Evolutionary conservation across 1,284 basidiomycete genomes (phyloP), one percentile per base, ranked within the genome.

Genomic region (Austroboletus novae-zelandiae): DNA sequence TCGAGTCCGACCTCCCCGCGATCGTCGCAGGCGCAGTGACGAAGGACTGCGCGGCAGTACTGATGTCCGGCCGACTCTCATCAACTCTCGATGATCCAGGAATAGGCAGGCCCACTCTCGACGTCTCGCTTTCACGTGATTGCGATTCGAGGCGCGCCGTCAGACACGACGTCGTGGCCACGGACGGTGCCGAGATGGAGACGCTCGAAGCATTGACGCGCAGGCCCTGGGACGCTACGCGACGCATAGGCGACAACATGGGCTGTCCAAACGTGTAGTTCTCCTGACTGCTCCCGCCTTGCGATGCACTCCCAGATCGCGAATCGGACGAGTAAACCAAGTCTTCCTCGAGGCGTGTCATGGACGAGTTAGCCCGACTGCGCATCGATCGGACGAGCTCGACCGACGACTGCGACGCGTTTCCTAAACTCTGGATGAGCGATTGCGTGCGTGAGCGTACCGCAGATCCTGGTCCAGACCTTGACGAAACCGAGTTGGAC

Each of bases 261-360:
- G 79, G 84, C 46, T 79, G 75, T 9, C 85, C 86, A 64, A 88
- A 88, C 8, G 86, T 88, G 61, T 87, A 75, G 62, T 86, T 86
- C 60, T 86, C 84, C 1, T 72, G 73, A 45, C 74, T 77, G 62
- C 75, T 81, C 17, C 77, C 80, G 23, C 74, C 77, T 53, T 73
- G 70, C 15, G n/a, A n/a, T n/a, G n/a, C n/a, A n/a, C n/a, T n/a
- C n/a, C n/a, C n/a, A n/a, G 80, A 81, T 58, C 75, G 79, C 6
- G 65, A 61, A 65, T 72, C 64, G 14, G 74, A 72, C 52, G 67
- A 61, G 52, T 72, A 74, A 30, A 69, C 57, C 60, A 71, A 59
- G 48, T 79, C 79, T 51, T 81, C 80, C 56, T 80, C 77, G 29
- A 86, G 70, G 45, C 84, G 70, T 23, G 77, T 78, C 72, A 83